Base-by-base conservation (phyloP, 805 yeast genomes). In the Barnettozyma sp. region DNA sequence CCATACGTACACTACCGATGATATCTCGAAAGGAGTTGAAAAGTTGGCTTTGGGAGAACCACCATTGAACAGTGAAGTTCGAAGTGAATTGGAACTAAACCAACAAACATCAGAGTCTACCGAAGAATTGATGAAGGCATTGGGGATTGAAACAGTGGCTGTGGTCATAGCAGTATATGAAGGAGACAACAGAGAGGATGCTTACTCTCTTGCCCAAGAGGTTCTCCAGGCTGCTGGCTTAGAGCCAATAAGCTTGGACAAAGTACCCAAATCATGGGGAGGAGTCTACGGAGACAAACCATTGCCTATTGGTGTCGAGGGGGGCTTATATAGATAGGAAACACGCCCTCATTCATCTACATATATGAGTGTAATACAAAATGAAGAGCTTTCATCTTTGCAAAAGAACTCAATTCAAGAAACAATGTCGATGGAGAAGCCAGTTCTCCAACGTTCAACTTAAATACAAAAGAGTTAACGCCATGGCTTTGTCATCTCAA, bases 171-270 rank as follows among this genome's bases (percentile, higher is more conserved):
- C 69, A 53, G 94, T 81, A 2, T 86, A 84, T 56, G 97, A 88
- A 55, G 97, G 97, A 22, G 97, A 88, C 56, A 90, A 90, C 55
- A 71, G 78, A 20, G 52, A 57, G 15, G 95, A 87, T 55, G 92
- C 94, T 3, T 63, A 63, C 28, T 42, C 52, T 8, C 56, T 81
- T 41, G 76, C 82, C 3, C 42, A 43, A 10, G 55, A 57, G 22
- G 54, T 67, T 3, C 44, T 54, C 6, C 45, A 58, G 5, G 41
- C 62, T 14, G 46, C 63, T 19, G 53, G 41, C 7, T 20, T 54
- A 7, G 25, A 46, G 9, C n/a, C 32, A 28, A 43, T 46, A 13
- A 24, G 29, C 20, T 24, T 41, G 6, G 73, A 77, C 71, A 44
- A 54, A 8, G 63, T 63, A 7, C 97, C 97, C 0, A 61, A 67